phyloP scores from a whole-genome alignment of 1,139 yeast genomes.

The Zygosaccharomyces pseudobailii region DNA sequence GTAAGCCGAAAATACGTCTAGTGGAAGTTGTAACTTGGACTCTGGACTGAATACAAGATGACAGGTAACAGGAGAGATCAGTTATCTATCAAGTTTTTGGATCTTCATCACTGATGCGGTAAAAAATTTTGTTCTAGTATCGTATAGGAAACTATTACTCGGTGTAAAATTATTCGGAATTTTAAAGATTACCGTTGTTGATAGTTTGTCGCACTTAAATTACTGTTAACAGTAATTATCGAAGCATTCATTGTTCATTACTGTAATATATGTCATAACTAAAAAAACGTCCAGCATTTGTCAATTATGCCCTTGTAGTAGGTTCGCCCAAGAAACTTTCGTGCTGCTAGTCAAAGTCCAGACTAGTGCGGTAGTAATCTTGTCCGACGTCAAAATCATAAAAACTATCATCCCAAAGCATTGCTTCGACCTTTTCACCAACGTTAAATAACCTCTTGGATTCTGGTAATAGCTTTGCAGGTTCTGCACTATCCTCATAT shows the following conservation, averaged over 20 bases:
- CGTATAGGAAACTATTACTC: too few species aligned
- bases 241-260: neutral
- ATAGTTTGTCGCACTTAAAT: too few species aligned
- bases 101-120: too few species aligned
- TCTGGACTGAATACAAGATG: too few species aligned
- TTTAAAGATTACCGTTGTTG: too few species aligned
- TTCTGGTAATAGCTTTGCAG: neutral
- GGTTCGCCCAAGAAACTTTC: neutral
- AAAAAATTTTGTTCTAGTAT: too few species aligned
- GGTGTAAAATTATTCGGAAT: too few species aligned
- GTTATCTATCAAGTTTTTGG: too few species aligned
- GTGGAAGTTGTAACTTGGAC: too few species aligned
- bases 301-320: neutral
- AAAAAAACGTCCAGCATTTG: conserved; percentile 1
- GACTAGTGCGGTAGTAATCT: conserved; percentile 5
- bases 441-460: neutral
- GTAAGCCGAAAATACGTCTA: too few species aligned
- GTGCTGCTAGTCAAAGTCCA: conserved; percentile 7
- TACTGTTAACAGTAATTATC: neutral
- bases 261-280: neutral
- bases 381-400: neutral
- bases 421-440: neutral
- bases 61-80: too few species aligned
- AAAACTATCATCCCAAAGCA: conserved; percentile 3
- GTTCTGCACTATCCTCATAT: conserved; percentile 16